These are phyloP conservation scores for Sicyos baderoa DNA, from an alignment of 306 rosid genomes.

Conservation along the genomic window DNA sequence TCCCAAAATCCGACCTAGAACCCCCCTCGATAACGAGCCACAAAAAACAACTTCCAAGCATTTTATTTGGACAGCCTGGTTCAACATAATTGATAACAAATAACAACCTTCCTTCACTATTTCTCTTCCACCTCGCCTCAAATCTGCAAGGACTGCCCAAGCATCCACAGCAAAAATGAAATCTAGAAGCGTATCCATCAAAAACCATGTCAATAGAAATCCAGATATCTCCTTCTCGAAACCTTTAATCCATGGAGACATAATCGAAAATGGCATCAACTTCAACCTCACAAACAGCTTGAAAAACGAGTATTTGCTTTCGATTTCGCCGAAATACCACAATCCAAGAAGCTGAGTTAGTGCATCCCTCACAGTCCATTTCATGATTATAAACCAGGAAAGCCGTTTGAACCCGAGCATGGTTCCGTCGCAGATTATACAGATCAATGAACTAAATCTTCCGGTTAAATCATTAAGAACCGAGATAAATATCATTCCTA, in stretches of 20 bases:
- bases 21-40: constrained; percentile 56
- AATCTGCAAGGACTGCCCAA: constrained; percentile 81
- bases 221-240: constrained; percentile 76
- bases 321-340: constrained; percentile 89
- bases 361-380: constrained; percentile 97
- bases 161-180: constrained; percentile 74
- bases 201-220: constrained; percentile 63
- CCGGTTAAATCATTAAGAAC: constrained; percentile 61
- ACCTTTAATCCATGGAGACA: constrained; percentile 82
- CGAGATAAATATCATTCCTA: constrained; percentile 64
- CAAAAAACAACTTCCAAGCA: constrained; percentile 66
- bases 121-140: constrained; percentile 72
- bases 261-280: constrained; percentile 86
- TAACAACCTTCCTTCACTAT: constrained; percentile 80
- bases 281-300: constrained; percentile 85
- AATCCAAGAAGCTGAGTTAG: constrained; percentile 84
- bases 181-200: constrained; percentile 57
- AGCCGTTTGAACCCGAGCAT: constrained; percentile 78
- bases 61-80: constrained; percentile 56
- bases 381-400: constrained; percentile 73
- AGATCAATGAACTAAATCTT: constrained; percentile 48
- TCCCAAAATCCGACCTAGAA: constrained; percentile 39
- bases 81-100: constrained; percentile 63
- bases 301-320: constrained; percentile 82
- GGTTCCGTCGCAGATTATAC: constrained; percentile 65